These are phyloP conservation scores for Salix udensis DNA, from an alignment of 345 rosid genomes.

Conservation along the genomic window DNA sequence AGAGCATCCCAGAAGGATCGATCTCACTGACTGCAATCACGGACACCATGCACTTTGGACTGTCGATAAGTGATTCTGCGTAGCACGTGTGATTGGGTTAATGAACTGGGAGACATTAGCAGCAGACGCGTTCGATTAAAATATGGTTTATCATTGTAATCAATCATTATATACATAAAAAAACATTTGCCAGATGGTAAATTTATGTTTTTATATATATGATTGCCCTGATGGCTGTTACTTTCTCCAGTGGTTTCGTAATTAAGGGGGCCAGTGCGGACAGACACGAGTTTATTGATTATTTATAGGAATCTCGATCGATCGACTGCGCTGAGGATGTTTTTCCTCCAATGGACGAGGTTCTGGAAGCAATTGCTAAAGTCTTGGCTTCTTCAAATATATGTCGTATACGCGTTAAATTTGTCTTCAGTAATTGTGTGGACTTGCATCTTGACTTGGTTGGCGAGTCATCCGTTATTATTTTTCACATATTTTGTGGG, in stretches of 20 bases:
- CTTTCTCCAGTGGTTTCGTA: not conserved
- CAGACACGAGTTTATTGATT: not conserved
- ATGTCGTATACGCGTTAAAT: not conserved
- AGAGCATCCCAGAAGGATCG: not conserved
- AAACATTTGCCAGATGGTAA: not conserved
- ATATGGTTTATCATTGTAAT: constrained; percentile 7
- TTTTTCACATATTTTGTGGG: constrained; percentile 33
- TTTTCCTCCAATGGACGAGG: not conserved
- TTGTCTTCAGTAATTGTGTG: not conserved
- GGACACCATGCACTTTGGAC: constrained; percentile 12
- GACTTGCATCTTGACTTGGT: not conserved
- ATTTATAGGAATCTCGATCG: not conserved
- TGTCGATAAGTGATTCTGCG: constrained; percentile 13
- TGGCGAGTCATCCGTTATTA: not conserved
- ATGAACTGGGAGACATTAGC: not conserved
- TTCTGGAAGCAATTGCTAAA: not conserved
- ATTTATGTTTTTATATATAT: not conserved
- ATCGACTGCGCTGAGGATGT: not conserved
- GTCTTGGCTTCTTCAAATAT: not conserved
- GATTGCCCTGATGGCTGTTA: not conserved
- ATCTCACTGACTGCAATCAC: constrained; percentile 31
- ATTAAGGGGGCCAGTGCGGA: not conserved
- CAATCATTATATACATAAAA: not conserved
- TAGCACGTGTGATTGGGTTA: constrained; percentile 34
- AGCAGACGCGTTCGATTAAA: not conserved